These are phyloP conservation scores for Sporobolomyces pararoseus DNA, from an alignment of 768 basidiomycete genomes.

Conservation along the genomic window DNA sequence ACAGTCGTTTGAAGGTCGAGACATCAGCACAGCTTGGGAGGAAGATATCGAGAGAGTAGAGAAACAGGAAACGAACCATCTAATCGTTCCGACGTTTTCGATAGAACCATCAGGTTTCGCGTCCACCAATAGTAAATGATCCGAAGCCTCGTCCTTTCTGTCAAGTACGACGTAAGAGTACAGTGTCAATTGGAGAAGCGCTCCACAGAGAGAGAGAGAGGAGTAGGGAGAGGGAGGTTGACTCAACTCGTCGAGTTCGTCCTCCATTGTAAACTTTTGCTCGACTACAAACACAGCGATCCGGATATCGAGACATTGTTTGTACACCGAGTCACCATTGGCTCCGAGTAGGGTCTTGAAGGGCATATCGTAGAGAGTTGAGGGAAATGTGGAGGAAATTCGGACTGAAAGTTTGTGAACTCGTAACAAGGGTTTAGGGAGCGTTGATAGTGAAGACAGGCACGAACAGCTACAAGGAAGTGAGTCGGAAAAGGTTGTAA, in stretches of 20 bases:
- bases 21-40: no score
- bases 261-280: constrained; percentile 25
- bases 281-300: constrained; percentile 30
- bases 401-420: no score
- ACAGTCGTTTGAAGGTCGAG: neutral
- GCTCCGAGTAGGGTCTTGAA: constrained; percentile 1
- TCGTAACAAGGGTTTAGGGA: no score
- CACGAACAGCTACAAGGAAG: no score
- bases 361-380: neutral
- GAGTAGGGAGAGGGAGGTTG: neutral
- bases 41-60: neutral
- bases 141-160: constrained; percentile 30
- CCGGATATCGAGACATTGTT: constrained; percentile 7
- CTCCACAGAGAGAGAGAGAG: neutral
- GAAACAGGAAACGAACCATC: constrained; percentile 14
- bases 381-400: no score
- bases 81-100: constrained; percentile 21
- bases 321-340: neutral
- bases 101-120: neutral
- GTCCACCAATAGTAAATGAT: constrained; percentile 28
- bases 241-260: constrained; percentile 28
- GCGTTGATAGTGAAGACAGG: no score
- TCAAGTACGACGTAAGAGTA: neutral
- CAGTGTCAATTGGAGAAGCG: neutral
- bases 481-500: no score